phyloP scores from a whole-genome alignment of 345 rosid species.

The Pistacia atlantica region DNA sequence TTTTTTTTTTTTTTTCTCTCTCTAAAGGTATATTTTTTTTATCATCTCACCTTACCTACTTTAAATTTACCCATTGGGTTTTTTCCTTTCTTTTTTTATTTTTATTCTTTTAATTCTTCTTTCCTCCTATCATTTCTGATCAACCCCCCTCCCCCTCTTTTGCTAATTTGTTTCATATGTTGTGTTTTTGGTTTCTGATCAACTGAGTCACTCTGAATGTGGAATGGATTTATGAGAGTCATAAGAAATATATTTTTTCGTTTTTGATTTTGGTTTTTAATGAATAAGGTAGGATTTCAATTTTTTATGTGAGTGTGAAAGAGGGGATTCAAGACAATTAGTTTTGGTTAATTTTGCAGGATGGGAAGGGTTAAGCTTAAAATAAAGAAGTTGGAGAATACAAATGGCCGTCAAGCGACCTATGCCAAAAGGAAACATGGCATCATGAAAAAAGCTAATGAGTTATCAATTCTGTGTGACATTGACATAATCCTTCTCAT shows the following conservation, averaged over 20 bases:
- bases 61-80: neutral
- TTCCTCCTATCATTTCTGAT: neutral
- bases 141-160: neutral
- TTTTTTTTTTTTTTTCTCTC: neutral
- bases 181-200: neutral
- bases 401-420: constrained; percentile 70
- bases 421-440: constrained; percentile 75
- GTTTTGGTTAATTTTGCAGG: constrained; percentile 35
- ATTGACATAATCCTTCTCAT: constrained; percentile 72
- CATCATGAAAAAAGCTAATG: constrained; percentile 77
- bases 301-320: neutral
- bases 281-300: neutral
- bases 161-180: neutral
- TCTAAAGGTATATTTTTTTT: neutral
- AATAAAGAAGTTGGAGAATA: constrained; percentile 69
- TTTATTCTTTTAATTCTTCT: neutral
- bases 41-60: no score
- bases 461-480: constrained; percentile 72
- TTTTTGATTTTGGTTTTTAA: neutral
- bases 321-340: neutral
- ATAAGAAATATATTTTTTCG: neutral
- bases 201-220: neutral
- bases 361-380: constrained; percentile 86
- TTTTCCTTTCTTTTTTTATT: no score
- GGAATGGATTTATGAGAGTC: neutral